Conservation (phyloP, 192 early-diverging fungal species). For the Coemansia sp. region DNA sequence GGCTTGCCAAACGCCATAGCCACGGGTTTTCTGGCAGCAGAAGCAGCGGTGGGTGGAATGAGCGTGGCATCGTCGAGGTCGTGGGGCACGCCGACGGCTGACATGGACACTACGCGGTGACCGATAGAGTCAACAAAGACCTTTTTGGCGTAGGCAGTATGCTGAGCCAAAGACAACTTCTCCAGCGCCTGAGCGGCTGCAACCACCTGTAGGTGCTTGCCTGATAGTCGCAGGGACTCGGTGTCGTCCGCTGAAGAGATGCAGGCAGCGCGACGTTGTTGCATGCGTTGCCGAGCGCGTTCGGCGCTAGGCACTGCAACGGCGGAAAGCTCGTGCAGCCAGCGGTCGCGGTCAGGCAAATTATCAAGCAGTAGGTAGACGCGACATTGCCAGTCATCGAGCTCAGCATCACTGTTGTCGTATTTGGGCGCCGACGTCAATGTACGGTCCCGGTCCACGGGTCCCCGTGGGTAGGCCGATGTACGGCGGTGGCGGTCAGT, state of each 20-base stretch:
- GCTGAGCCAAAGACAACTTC: slow-evolving; percentile 15
- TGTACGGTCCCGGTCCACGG: slow-evolving; percentile 5
- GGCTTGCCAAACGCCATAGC: slow-evolving; percentile 44
- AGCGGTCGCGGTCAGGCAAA: slow-evolving; percentile 33
- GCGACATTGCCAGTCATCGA: slow-evolving; percentile 50
- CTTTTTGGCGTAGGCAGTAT: slow-evolving; percentile 35
- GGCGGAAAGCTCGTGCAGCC: slow-evolving; percentile 34
- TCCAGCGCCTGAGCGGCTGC: slow-evolving; percentile 15
- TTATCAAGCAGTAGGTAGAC: slow-evolving; percentile 46
- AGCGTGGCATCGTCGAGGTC: slow-evolving; percentile 32
- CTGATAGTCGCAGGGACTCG: slow-evolving; percentile 23
- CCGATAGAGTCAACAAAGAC: slow-evolving; percentile 26
- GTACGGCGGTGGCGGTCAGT: slow-evolving; percentile 51
- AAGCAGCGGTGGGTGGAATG: neutral
- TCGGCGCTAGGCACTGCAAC: slow-evolving; percentile 41
- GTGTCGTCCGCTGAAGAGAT: neutral
- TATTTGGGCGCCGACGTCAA: slow-evolving; percentile 5
- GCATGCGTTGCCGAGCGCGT: slow-evolving; percentile 31
- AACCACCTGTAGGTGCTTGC: slow-evolving; percentile 27
- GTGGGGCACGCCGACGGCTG: neutral
- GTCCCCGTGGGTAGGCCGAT: slow-evolving; percentile 38
- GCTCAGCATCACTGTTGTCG: slow-evolving; percentile 28
- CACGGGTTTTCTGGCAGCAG: slow-evolving; percentile 18
- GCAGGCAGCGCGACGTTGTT: slow-evolving; percentile 1
- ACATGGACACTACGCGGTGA: slow-evolving; percentile 7